Conservation (phyloP, 2,329 filamentous ascomycete genomes). For the Podosphaera leucotricha region DNA sequence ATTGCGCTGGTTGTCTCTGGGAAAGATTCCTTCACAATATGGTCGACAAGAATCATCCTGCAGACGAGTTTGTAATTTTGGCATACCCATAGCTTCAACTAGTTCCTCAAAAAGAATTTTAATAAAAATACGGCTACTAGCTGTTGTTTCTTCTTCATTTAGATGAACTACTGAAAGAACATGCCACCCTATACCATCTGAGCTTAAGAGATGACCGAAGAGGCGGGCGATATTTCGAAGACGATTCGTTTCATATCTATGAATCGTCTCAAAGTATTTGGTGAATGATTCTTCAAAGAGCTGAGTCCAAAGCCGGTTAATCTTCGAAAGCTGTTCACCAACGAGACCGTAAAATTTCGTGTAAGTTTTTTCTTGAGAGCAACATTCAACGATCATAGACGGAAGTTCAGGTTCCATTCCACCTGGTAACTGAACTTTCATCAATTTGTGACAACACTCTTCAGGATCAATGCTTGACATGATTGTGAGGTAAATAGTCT, state of each 20-base stretch:
- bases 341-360: slow-evolving; percentile 94
- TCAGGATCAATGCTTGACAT: slow-evolving; percentile 93
- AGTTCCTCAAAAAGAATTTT: slow-evolving; percentile 94
- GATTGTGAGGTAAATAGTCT: slow-evolving; percentile 92
- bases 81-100: slow-evolving; percentile 63
- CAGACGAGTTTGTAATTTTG: slow-evolving; percentile 52
- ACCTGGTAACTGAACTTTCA: slow-evolving; percentile 71
- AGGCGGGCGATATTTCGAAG: slow-evolving; percentile 87
- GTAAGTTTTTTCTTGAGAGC: slow-evolving; percentile 88
- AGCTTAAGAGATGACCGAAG: slow-evolving; percentile 75
- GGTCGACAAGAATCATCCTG: slow-evolving; percentile 57
- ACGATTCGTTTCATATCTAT: slow-evolving; percentile 88
- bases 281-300: slow-evolving; percentile 76
- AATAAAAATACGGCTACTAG: slow-evolving; percentile 90
- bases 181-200: slow-evolving; percentile 83
- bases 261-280: slow-evolving; percentile 93
- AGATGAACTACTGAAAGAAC: slow-evolving; percentile 64
- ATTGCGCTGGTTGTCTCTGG: slow-evolving; percentile 67
- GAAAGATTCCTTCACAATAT: slow-evolving; percentile 69
- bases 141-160: slow-evolving; percentile 93
- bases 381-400: slow-evolving; percentile 94
- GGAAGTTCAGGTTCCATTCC: slow-evolving; percentile 78
- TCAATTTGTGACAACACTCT: slow-evolving; percentile 90
- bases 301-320: slow-evolving; percentile 85
- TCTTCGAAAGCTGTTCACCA: slow-evolving; percentile 82